phyloP scores from a whole-genome alignment of 2,329 filamentous ascomycete species.

The Xylariaceae sp. region DNA sequence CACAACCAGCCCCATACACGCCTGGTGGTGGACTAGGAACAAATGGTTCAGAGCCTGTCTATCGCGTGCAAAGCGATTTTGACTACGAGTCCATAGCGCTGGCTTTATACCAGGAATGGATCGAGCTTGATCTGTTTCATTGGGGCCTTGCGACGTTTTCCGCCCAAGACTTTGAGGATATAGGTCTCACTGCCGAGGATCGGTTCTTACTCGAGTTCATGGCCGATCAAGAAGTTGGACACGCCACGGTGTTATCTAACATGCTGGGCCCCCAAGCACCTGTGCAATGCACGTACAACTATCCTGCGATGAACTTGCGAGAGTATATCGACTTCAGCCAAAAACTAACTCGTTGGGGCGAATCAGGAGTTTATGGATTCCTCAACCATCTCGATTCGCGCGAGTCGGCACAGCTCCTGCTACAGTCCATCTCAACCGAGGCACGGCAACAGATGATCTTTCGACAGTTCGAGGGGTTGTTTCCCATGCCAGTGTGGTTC shows the following conservation, averaged over 20 bases:
- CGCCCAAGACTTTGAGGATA: conserved; percentile 63
- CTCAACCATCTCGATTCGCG: conserved; percentile 19
- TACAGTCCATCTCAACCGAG: conserved; percentile 74
- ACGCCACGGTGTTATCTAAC: conserved; percentile 72
- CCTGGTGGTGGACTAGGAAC: conserved; percentile 72
- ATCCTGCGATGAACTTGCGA: conserved; percentile 68
- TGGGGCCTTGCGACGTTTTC: conserved; percentile 68
- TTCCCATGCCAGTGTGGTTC: conserved; percentile 82
- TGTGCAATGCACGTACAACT: conserved; percentile 75
- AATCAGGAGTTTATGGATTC: conserved; percentile 20
- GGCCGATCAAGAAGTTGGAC: conserved; percentile 71
- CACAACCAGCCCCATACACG: conserved; percentile 66
- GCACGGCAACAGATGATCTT: conserved; percentile 82
- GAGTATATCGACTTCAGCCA: conserved; percentile 83
- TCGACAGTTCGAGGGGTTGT: conserved; percentile 74
- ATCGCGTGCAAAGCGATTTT: conserved; percentile 75
- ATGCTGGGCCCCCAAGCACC: conserved; percentile 70
- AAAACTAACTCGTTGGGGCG: conserved; percentile 74
- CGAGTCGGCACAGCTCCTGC: conserved; percentile 64
- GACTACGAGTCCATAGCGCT: conserved; percentile 76
- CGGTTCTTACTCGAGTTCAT: conserved; percentile 71
- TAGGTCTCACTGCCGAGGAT: conserved; percentile 66
- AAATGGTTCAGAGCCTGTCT: conserved; percentile 72
- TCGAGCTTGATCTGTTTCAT: conserved; percentile 79
- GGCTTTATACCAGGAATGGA: conserved; percentile 77